Evolutionary conservation across 78 protist species (phyloP).

Genomic region (Dictyostelium firmibasis): DNA sequence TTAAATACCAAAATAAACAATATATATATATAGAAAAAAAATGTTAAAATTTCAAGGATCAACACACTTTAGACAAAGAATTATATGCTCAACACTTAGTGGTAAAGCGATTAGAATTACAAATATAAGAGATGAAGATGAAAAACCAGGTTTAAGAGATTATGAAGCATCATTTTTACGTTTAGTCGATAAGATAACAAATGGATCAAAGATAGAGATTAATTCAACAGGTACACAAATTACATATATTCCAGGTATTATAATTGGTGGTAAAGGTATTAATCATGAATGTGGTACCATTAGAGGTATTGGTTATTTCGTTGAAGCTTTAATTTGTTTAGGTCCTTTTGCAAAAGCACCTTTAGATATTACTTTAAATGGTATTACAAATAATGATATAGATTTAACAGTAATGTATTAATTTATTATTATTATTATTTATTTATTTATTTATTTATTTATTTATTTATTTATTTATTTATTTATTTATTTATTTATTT

Average conservation of each 20-base stretch:
- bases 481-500: too few relatives aligned
- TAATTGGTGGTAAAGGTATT: slow-evolving; percentile 69
- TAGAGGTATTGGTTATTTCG: slow-evolving; percentile 73
- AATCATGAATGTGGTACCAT: slow-evolving; percentile 69
- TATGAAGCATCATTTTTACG: slow-evolving; percentile 78
- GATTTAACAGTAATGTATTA: slow-evolving; percentile 80
- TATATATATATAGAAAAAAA: neutral
- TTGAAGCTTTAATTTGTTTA: slow-evolving; percentile 89
- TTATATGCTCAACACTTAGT: slow-evolving; percentile 69
- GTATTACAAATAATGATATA: slow-evolving; percentile 89
- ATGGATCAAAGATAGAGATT: slow-evolving; percentile 79
- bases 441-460: too few relatives aligned
- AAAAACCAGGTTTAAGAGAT: slow-evolving; percentile 83
- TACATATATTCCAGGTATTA: slow-evolving; percentile 69
- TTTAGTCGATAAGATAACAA: slow-evolving; percentile 75
- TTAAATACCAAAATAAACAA: neutral
- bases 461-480: too few relatives aligned
- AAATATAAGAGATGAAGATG: slow-evolving; percentile 80
- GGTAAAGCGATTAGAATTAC: slow-evolving; percentile 72
- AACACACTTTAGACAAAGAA: slow-evolving; percentile 74
- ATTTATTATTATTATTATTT: too few relatives aligned
- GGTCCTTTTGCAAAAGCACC: slow-evolving; percentile 94
- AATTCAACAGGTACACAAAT: slow-evolving; percentile 68
- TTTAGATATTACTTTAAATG: slow-evolving; percentile 79
- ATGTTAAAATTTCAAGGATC: slow-evolving; percentile 80